Evolutionary conservation across 257 asterid species (phyloP), one percentile per base, ranked within the genome.

Genomic region (Rubia yunnanensis): DNA sequence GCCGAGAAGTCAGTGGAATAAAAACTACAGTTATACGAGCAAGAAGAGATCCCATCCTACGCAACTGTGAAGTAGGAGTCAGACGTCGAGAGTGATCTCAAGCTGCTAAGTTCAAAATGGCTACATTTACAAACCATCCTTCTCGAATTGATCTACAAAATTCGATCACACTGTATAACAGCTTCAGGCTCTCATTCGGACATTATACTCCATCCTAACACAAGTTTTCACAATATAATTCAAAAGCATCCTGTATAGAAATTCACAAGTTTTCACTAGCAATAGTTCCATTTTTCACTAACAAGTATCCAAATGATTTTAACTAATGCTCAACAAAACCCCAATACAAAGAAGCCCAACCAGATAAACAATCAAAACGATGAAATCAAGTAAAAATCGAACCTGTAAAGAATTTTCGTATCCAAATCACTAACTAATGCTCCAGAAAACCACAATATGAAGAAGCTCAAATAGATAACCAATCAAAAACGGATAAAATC

Each of bases 381-480:
- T 35, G n/a, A n/a, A n/a, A n/a, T n/a, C n/a, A n/a, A n/a, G n/a
- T n/a, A n/a, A 5, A 60, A 27, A 5, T 27, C 24, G 68, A 73
- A 92, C 98, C 98, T 92, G 86, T 87, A 92, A 57, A 92, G n/a
- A n/a, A n/a, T n/a, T n/a, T n/a, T n/a, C n/a, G 56, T 5, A 50
- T 50, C 56, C 26, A 50, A 22, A 50, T 2, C 26, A 13, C 14
- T 35, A 36, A 46, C 53, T 13, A 36, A 7, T 36, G 20, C 27
- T n/a, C 26, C 18, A 41, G 15, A 41, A 41, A 41, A 48, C 60
- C 14, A 11, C n/a, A 39, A 31, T 14, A 11, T 24, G 48, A 32
- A 13, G 18, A 46, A 41, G n/a, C 30, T 68, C 24, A 66, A 55
- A 13, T 7, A 22, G 28, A 20, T 6, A 58, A 58, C 8, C 38